Conservation (phyloP, 148 eudicot genomes). For the Rhododendron henanense region DNA sequence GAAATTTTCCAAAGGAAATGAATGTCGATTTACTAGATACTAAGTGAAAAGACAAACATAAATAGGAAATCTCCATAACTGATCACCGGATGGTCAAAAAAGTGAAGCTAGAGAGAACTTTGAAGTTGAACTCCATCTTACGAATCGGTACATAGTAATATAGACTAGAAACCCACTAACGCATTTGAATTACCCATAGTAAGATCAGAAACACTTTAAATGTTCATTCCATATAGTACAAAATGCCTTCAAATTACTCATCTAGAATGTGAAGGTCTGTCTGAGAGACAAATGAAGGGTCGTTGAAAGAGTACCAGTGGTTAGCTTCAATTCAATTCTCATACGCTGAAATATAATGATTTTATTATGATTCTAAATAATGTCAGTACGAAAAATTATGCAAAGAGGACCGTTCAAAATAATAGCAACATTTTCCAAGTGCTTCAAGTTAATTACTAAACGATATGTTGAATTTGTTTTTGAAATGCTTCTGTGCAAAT, state of each 20-base stretch:
- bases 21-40: neutral
- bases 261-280: neutral
- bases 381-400: neutral
- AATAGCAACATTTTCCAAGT: neutral
- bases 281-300: neutral
- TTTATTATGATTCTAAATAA: neutral
- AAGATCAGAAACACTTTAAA: too few species aligned
- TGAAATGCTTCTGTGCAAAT: neutral
- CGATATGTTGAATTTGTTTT: too few species aligned
- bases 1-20: neutral
- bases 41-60: neutral
- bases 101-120: neutral
- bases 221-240: neutral
- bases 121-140: neutral
- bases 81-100: neutral
- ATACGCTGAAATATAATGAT: neutral
- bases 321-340: neutral
- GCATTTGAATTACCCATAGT: neutral
- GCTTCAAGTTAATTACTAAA: neutral
- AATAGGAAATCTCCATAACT: neutral
- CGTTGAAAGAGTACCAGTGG: neutral
- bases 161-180: neutral
- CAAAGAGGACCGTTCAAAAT: neutral
- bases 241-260: neutral
- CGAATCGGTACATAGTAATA: neutral